Evolutionary conservation across 345 rosid species (phyloP).

Genomic region (Gossypium australe): DNA sequence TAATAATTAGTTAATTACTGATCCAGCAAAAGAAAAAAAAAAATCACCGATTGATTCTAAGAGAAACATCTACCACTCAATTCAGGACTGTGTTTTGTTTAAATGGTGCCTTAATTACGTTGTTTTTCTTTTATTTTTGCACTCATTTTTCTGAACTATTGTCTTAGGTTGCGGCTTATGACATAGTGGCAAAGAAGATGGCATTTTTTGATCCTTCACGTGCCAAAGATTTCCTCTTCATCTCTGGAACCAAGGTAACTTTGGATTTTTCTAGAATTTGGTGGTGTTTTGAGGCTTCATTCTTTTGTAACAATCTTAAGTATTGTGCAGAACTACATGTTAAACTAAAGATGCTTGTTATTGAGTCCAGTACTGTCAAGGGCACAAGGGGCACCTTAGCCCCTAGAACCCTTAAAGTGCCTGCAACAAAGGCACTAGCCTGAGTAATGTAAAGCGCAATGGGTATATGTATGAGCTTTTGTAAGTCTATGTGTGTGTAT

Average conservation of each 20-base stretch:
- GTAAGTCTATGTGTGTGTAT: no score
- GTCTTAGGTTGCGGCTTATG: slow-evolving; percentile 90
- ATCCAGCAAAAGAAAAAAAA: neutral
- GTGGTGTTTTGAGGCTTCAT: neutral
- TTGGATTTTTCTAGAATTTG: neutral
- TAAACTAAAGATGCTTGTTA: neutral
- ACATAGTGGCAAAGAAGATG: slow-evolving; percentile 74
- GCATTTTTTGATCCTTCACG: slow-evolving; percentile 91
- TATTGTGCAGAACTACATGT: neutral
- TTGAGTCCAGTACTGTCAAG: neutral
- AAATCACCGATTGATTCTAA: neutral
- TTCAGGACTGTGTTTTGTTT: neutral
- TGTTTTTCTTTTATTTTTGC: neutral
- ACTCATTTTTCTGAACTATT: neutral
- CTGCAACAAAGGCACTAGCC: no score
- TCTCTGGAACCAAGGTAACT: slow-evolving; percentile 91
- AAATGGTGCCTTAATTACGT: neutral
- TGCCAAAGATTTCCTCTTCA: slow-evolving; percentile 85
- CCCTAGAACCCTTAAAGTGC: no score
- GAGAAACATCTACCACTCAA: neutral
- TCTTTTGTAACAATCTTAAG: neutral
- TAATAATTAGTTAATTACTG: neutral
- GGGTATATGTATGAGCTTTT: no score
- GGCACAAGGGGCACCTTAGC: no score
- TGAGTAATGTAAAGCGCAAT: no score